Evolutionary conservation across 768 basidiomycete species (phyloP), one percentile per base, ranked within the genome.

Genomic region (Cystofilobasidium ferigula): DNA sequence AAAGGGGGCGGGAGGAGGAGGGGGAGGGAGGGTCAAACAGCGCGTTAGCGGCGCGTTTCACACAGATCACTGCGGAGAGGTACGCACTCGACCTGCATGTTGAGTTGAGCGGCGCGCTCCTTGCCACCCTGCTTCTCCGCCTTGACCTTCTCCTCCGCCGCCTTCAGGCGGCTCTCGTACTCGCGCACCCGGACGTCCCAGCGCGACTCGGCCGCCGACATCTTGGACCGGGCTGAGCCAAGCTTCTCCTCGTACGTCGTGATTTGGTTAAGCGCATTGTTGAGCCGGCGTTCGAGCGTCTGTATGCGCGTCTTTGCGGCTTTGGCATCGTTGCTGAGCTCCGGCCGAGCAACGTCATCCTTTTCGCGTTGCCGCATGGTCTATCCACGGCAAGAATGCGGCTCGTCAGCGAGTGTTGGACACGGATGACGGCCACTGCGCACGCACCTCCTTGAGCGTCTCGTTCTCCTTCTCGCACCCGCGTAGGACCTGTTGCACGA

Each of bases 161-260:
- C 84, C 74, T 85, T 85, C 69, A 92, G 73, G 22, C 88, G 78
- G 18, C 82, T 74, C 77, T 95, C 90, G 71, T 93, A 92, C 76
- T 98, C 93, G 75, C 85, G 86, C 53, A 98, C 88, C n/a, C 93
- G 80, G 0, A 86, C 89, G 72, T 93, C 92, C 91, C 93, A 98
- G 76, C 93, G 94, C 61, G 78, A 79, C 70, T 95, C 92, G 0
- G 88, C 86, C 0, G 78, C 79, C 0, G 80, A 78, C 42, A 81
- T 87, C 79, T 85, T 87, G 77, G 84, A 81, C 70, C 86, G 86
- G 76, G 88, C 81, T 45, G 78, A 75, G 1, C 86, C 83, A 57
- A 93, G 81, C 77, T 86, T 86, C 76, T 93, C 89, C 73, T 98
- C 94, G 3, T 87, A 84, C 28, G 84, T 81, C 1, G 84, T 75